These are phyloP conservation scores for Akanthomyces dipterigenus DNA, from an alignment of 2,329 filamentous ascomycete genomes.

Conservation along the genomic window DNA sequence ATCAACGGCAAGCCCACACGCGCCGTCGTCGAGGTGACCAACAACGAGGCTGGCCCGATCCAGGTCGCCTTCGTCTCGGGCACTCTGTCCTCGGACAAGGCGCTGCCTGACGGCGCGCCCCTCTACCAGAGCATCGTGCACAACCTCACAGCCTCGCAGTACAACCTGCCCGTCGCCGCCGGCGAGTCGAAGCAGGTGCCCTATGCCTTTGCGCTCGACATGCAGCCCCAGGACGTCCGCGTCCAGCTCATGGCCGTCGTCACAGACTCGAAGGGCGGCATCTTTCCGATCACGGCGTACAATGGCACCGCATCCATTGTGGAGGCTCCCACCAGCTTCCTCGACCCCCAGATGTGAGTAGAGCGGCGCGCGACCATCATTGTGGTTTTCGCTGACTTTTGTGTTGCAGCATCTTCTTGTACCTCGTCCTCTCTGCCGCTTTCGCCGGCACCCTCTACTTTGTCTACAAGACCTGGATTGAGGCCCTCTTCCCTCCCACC, in stretches of 20 bases:
- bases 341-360: slow-evolving; percentile 90
- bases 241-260: slow-evolving; percentile 73
- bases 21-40: slow-evolving; percentile 74
- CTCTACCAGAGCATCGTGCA: slow-evolving; percentile 56
- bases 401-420: slow-evolving; percentile 79
- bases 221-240: slow-evolving; percentile 84
- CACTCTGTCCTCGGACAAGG: slow-evolving; percentile 54
- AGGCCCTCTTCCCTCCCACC: slow-evolving; percentile 88
- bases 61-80: slow-evolving; percentile 71
- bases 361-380: neutral
- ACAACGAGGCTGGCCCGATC: slow-evolving; percentile 73
- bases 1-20: slow-evolving; percentile 86
- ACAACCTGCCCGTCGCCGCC: slow-evolving; percentile 65
- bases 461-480: slow-evolving; percentile 97
- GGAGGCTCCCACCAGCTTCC: slow-evolving; percentile 82
- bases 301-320: slow-evolving; percentile 81
- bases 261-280: slow-evolving; percentile 54
- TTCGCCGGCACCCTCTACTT: slow-evolving; percentile 85
- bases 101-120: slow-evolving; percentile 38
- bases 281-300: slow-evolving; percentile 74
- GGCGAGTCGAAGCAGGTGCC: slow-evolving; percentile 70
- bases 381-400: neutral
- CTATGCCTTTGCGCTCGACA: slow-evolving; percentile 81
- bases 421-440: slow-evolving; percentile 75
- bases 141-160: slow-evolving; percentile 76